Evolutionary conservation across 305 asterid species (phyloP).

Genomic region (Rubia balearica): DNA sequence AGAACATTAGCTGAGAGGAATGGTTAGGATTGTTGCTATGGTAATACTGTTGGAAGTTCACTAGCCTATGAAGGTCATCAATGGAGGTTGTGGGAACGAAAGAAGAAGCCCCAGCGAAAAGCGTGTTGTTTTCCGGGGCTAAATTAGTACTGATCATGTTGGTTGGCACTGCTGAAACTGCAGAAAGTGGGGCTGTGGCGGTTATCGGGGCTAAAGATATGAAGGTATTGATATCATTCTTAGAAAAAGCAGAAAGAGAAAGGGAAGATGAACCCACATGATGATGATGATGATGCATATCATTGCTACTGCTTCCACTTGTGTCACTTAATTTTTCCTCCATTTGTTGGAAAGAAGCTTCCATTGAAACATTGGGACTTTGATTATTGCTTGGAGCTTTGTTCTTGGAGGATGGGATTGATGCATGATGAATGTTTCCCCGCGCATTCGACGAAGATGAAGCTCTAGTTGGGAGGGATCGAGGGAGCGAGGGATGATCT

Average conservation of each 20-base stretch:
- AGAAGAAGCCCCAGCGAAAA: constrained; percentile 16
- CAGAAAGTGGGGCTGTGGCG: background rate
- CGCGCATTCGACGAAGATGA: constrained; percentile 18
- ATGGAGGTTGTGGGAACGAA: background rate
- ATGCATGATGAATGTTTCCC: constrained; percentile 5
- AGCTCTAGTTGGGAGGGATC: constrained; percentile 23
- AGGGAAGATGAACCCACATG: background rate
- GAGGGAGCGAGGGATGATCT: constrained; percentile 30
- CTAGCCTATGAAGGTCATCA: constrained; percentile 29
- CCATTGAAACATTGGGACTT: constrained; percentile 3
- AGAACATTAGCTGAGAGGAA: constrained; percentile 9
- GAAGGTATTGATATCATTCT: constrained; percentile 11
- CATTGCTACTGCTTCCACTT: constrained; percentile 24
- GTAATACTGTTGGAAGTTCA: constrained; percentile 20
- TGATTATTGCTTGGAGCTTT: background rate
- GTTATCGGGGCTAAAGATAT: constrained; percentile 21
- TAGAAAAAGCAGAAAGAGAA: constrained; percentile 10
- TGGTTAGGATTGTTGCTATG: constrained; percentile 7
- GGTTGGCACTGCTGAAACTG: background rate
- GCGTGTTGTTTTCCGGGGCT: constrained; percentile 1
- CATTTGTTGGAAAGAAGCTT: constrained; percentile 9
- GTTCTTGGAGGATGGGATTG: constrained; percentile 1
- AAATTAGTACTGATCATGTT: background rate
- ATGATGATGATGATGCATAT: constrained; percentile 16
- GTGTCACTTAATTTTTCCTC: constrained; percentile 26